Percentiles rank a stretch among this genome's conserved stretches.
Conservation (phyloP, 1,139 yeast genomes). For the Nematodospora anomalae region DNA sequence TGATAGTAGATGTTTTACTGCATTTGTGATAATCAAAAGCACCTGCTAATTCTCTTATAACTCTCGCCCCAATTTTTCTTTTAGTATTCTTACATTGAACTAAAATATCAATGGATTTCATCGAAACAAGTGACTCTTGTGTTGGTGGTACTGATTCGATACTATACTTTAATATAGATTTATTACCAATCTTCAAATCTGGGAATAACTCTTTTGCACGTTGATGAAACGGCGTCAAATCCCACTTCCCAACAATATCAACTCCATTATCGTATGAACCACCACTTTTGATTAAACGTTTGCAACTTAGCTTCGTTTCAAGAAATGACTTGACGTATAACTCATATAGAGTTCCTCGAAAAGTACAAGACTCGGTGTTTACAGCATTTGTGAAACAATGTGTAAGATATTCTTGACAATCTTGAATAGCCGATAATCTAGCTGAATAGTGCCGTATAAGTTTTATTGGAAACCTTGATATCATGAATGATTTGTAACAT, state of each 20-base stretch:
- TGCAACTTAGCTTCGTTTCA: conserved; percentile 40
- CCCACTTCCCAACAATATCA: conserved; percentile 66
- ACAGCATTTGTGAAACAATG: conserved; percentile 27
- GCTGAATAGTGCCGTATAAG: background rate
- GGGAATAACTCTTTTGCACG: background rate
- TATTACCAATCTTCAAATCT: background rate
- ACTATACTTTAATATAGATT: conserved; percentile 17
- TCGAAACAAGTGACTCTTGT: conserved; percentile 17
- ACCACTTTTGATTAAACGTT: conserved; percentile 47
- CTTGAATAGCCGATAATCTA: conserved; percentile 16
- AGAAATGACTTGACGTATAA: conserved; percentile 52
- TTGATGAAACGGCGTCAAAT: conserved; percentile 32
- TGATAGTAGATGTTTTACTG: conserved; percentile 11
- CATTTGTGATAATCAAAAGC: conserved; percentile 44
- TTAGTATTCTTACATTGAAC: conserved; percentile 61
- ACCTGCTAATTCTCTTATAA: conserved; percentile 61
- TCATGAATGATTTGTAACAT: background rate
- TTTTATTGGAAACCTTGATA: background rate
- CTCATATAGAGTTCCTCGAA: conserved; percentile 73
- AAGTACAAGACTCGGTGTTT: conserved; percentile 44
- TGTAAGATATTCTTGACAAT: conserved; percentile 29
- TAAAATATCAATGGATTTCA: conserved; percentile 31
- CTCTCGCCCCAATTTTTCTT: conserved; percentile 49
- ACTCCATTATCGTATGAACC: conserved; percentile 76
- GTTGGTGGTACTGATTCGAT: conserved; percentile 13